Base-by-base conservation (phyloP, 202 grass and related monocot species). In the Panicum virgatum region DNA sequence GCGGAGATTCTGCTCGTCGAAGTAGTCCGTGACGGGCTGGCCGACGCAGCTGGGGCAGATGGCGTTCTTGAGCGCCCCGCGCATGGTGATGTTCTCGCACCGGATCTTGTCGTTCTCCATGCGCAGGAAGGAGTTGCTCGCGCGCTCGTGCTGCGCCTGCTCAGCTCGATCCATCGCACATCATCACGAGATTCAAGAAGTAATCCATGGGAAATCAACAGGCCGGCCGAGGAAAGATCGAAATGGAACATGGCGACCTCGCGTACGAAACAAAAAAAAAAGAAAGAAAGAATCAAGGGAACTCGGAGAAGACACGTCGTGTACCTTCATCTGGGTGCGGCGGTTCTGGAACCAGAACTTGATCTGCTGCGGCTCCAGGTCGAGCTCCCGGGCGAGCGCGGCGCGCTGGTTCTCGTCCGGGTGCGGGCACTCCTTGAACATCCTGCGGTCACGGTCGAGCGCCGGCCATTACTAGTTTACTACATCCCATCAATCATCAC, bases 281-380 rank as follows among this genome's bases (percentile, higher is more conserved):
- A n/a, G n/a, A n/a, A n/a, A n/a, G n/a, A n/a, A n/a, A n/a, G n/a
- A n/a, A n/a, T n/a, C n/a, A n/a, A n/a, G n/a, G n/a, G n/a, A n/a
- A n/a, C n/a, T n/a, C n/a, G n/a, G n/a, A n/a, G n/a, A n/a, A n/a
- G n/a, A n/a, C n/a, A n/a, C n/a, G n/a, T n/a, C n/a, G n/a, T n/a
- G n/a, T n/a, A 90, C 96, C 90, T 98, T 98, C 96, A 98, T 98
- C 84, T 95, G 96, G 51, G 96, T 98, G 75, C 96, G 90, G 38
- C 96, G 82, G 68, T 98, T 98, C 89, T 98, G 96, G 77, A 98
- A 98, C 96, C 96, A 98, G 86, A 98, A 98, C 92, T 98, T 98
- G 90, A 98, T 98, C 90, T 98, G 96, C 37, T 90, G 90, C 12
- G 90, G 84, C 87, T 98, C 92, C 68, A 98, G 89, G 7, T 69